Evolutionary conservation across 1,284 basidiomycete species (phyloP).

Genomic region (Marasmius tenuissimus): DNA sequence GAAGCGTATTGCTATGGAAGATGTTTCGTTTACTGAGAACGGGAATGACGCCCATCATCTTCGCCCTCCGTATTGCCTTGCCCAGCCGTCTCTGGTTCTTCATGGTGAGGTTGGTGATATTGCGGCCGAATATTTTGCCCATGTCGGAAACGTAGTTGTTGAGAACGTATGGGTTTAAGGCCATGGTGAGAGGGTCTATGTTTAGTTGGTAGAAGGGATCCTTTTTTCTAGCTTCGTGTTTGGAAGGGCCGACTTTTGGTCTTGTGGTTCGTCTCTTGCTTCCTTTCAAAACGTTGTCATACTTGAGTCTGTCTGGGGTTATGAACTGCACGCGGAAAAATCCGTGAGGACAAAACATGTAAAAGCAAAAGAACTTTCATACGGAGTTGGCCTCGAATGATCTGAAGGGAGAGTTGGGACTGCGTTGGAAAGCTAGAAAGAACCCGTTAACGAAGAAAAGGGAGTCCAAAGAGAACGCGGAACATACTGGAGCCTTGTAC

Average conservation of each 20-base stretch:
- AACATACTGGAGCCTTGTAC: background rate
- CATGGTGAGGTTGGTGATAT: constrained; percentile 76
- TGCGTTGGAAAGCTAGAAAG: constrained; percentile 1
- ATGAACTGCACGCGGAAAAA: constrained; percentile 35
- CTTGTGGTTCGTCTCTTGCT: constrained; percentile 22
- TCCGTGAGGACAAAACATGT: background rate
- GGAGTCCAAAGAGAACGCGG: background rate
- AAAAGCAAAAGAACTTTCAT: constrained; percentile 7
- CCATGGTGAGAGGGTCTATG: constrained; percentile 69
- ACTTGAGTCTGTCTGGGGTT: constrained; percentile 44
- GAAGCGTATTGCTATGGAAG: background rate
- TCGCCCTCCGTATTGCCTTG: constrained; percentile 89
- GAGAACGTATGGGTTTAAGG: constrained; percentile 69
- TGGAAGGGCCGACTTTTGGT: constrained; percentile 50
- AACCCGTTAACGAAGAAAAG: background rate
- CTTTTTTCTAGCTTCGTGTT: constrained; percentile 44
- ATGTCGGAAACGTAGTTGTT: constrained; percentile 75
- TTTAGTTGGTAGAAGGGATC: constrained; percentile 72
- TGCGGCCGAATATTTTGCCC: constrained; percentile 81
- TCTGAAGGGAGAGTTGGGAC: constrained; percentile 20
- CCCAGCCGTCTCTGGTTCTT: constrained; percentile 80
- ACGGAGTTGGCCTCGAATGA: constrained; percentile 22
- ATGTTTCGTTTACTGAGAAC: constrained; percentile 47
- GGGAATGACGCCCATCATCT: constrained; percentile 90
- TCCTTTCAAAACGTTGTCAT: constrained; percentile 33